A percentile compares a stretch with the other conserved stretches of the same genome.
phyloP scores from a whole-genome alignment of 2,329 filamentous ascomycete species.

The Colletotrichum aenigma region DNA sequence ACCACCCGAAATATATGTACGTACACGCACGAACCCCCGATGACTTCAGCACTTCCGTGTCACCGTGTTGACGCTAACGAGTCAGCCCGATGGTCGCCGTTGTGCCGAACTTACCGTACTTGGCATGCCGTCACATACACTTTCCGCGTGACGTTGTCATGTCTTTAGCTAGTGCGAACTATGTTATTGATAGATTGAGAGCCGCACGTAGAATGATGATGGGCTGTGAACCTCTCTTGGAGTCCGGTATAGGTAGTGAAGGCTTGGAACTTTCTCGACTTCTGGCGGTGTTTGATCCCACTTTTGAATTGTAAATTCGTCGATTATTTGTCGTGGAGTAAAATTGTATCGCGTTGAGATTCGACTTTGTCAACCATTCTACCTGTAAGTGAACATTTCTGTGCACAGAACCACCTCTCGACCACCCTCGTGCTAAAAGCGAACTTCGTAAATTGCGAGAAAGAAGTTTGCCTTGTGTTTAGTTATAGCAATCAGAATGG shows the following conservation, averaged over 20 bases:
- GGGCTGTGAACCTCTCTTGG: neutral
- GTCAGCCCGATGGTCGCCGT: neutral
- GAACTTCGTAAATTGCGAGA: neutral
- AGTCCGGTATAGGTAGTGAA: neutral
- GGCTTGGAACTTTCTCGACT: neutral
- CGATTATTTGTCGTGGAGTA: neutral
- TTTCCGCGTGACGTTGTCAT: neutral
- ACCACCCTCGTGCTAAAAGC: neutral
- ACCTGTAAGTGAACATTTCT: neutral
- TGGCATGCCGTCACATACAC: neutral
- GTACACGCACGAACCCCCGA: neutral
- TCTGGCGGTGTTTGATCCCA: fast-evolving
- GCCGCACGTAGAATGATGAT: neutral
- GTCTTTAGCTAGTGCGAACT: neutral
- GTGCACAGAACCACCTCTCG: neutral
- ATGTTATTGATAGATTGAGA: neutral
- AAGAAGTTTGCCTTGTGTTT: neutral
- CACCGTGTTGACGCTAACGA: neutral
- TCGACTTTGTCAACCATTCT: neutral
- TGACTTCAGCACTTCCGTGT: neutral
- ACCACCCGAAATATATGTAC: neutral
- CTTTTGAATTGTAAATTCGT: neutral
- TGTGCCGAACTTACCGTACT: neutral
- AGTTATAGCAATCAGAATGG: neutral
- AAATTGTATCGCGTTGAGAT: neutral